These are phyloP conservation scores for Thelonectria blattea DNA, from an alignment of 2,329 filamentous ascomycete genomes.

Conservation along the genomic window DNA sequence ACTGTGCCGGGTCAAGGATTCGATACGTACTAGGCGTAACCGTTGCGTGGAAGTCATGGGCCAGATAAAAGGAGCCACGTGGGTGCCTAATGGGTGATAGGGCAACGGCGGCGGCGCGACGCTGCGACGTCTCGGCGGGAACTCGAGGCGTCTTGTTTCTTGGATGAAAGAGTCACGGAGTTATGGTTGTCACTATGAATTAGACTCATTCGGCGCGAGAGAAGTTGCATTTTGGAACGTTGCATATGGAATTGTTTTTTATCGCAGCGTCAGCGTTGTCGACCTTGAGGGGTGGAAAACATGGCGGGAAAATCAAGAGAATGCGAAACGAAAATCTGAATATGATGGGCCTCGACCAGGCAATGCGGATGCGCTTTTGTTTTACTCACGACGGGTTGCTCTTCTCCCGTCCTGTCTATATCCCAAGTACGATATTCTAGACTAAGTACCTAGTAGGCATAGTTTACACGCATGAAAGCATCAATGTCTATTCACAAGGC, in stretches of 20 bases:
- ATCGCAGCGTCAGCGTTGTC: constrained; percentile 12
- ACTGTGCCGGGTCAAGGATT: constrained; percentile 48
- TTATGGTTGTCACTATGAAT: constrained; percentile 30
- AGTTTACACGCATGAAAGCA: constrained; percentile 24
- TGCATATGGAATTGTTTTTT: constrained; percentile 17
- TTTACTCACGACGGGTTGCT: background rate
- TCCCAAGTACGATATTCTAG: no score
- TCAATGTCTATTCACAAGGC: constrained; percentile 52
- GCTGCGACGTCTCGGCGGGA: constrained; percentile 9
- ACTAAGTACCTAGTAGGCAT: constrained; percentile 4
- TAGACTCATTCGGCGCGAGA: constrained; percentile 29
- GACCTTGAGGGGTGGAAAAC: background rate
- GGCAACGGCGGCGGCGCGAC: background rate
- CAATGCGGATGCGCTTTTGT: background rate
- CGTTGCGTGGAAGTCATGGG: background rate
- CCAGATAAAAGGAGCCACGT: background rate
- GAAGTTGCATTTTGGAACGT: constrained; percentile 26
- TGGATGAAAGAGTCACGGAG: constrained; percentile 32
- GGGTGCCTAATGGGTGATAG: background rate
- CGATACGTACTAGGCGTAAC: constrained; percentile 45
- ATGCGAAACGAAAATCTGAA: background rate
- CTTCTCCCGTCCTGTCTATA: no score
- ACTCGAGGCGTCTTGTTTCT: constrained; percentile 7
- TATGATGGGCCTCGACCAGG: background rate
- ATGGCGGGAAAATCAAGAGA: background rate